These are phyloP conservation scores for Phytophthora sojae DNA, from an alignment of 352 stramenopile genomes.

Conservation along the genomic window DNA sequence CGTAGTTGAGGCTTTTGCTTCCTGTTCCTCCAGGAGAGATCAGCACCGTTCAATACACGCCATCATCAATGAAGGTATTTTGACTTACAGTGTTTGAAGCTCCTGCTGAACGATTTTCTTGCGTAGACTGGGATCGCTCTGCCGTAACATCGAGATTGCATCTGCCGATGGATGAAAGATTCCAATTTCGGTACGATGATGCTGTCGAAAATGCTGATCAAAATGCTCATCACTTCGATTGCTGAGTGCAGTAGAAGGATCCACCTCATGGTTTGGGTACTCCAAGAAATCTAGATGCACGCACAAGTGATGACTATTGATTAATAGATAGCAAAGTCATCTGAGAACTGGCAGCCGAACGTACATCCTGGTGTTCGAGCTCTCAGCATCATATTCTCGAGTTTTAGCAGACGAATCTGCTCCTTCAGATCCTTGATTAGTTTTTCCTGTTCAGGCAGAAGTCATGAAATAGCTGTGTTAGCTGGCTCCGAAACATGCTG, in stretches of 20 bases:
- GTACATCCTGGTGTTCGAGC: slow-evolving; percentile 70
- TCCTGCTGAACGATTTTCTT: slow-evolving; percentile 14
- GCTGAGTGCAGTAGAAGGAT: slow-evolving; percentile 1
- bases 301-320: not conserved
- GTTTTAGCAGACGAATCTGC: slow-evolving; percentile 69
- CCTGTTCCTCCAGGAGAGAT: slow-evolving; percentile 5
- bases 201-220: not conserved
- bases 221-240: slow-evolving; percentile 1
- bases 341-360: not conserved
- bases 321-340: not conserved
- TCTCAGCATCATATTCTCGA: slow-evolving; percentile 78
- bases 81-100: slow-evolving; percentile 35
- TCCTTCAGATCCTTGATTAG: slow-evolving; percentile 74
- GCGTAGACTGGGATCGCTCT: slow-evolving; percentile 3
- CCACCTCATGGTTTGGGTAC: slow-evolving; percentile 32
- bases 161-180: slow-evolving; percentile 4
- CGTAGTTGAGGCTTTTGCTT: slow-evolving; percentile 26
- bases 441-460: slow-evolving; percentile 53
- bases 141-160: slow-evolving; percentile 5
- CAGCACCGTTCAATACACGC: not conserved
- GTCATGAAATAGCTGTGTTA: not conserved
- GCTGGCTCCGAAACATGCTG: not conserved
- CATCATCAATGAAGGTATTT: not conserved
- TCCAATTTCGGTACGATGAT: not conserved
- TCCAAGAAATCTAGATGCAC: slow-evolving; percentile 54